Conservation (phyloP, 208 protist genomes). For the Endotrypanum monterogeii region DNA sequence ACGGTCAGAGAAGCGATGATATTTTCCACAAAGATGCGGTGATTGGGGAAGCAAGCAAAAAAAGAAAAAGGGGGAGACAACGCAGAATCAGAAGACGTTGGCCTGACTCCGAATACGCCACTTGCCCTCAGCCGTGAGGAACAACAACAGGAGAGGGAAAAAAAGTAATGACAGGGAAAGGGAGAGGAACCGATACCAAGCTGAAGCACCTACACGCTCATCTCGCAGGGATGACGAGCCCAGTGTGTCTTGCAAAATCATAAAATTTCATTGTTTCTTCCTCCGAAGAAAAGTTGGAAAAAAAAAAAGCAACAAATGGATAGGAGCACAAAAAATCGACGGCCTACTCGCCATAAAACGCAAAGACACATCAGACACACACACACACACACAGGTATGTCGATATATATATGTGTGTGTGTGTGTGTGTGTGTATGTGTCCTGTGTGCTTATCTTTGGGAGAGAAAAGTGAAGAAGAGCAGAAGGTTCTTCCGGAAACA, state of each 20-base stretch:
- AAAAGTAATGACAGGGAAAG: neutral
- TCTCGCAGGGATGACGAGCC: neutral
- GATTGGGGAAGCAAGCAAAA: no score
- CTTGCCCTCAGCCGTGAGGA: neutral
- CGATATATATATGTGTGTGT: neutral
- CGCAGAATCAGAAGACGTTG: no score
- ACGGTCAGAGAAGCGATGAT: no score
- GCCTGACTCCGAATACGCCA: no score
- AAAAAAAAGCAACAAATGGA: neutral
- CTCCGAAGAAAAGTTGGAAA: neutral
- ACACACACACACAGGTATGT: neutral
- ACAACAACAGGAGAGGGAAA: neutral
- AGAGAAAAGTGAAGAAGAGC: no score
- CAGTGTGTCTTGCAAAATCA: neutral
- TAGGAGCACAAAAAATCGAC: neutral
- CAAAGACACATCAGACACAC: neutral
- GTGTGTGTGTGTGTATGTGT: neutral
- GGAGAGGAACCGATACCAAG: neutral
- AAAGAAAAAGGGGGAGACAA: no score
- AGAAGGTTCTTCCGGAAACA: no score
- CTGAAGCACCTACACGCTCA: neutral
- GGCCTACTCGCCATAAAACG: neutral
- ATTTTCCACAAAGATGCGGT: no score
- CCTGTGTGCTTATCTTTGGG: neutral
- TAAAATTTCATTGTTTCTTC: neutral